These are phyloP conservation scores for Trichopus zeylanicus DNA, from an alignment of 116 monocot genomes.

Conservation along the genomic window DNA sequence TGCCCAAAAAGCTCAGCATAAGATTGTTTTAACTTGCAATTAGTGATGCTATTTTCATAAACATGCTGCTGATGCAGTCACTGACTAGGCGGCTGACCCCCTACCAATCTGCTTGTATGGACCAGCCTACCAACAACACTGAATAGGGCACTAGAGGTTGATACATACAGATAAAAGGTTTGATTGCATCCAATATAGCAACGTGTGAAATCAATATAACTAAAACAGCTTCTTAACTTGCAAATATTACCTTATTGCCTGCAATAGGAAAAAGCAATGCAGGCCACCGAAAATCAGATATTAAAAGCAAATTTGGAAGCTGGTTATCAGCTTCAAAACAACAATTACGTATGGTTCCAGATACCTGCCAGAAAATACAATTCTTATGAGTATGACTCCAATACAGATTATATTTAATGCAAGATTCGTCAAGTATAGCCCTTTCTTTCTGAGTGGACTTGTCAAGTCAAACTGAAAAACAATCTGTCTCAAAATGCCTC, in stretches of 20 bases:
- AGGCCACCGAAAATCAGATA: conserved; percentile 99
- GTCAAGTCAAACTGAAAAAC: conserved; percentile 77
- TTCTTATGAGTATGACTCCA: neutral
- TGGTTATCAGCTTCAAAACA: conserved; percentile 97
- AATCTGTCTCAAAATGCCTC: conserved; percentile 86
- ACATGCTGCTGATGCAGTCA: too few species aligned
- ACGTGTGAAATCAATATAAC: neutral
- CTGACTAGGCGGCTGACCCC: too few species aligned
- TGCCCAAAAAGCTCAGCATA: too few species aligned
- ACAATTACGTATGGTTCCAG: conserved; percentile 88
- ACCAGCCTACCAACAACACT: too few species aligned
- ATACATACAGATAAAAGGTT: neutral
- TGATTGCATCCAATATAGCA: neutral
- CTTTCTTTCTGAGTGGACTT: conserved; percentile 73
- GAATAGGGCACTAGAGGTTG: neutral
- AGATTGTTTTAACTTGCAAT: too few species aligned
- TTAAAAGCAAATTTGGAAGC: conserved; percentile 63
- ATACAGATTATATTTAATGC: neutral
- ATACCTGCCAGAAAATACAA: conserved; percentile 36
- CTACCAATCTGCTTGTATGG: too few species aligned
- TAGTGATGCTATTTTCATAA: too few species aligned
- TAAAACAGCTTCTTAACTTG: neutral
- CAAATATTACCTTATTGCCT: conserved; percentile 72
- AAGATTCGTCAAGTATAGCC: conserved; percentile 38
- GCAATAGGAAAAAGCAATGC: conserved; percentile 91